Evolutionary conservation across 2,329 filamentous ascomycete species (phyloP).

Genomic region (Trichoderma koningii): DNA sequence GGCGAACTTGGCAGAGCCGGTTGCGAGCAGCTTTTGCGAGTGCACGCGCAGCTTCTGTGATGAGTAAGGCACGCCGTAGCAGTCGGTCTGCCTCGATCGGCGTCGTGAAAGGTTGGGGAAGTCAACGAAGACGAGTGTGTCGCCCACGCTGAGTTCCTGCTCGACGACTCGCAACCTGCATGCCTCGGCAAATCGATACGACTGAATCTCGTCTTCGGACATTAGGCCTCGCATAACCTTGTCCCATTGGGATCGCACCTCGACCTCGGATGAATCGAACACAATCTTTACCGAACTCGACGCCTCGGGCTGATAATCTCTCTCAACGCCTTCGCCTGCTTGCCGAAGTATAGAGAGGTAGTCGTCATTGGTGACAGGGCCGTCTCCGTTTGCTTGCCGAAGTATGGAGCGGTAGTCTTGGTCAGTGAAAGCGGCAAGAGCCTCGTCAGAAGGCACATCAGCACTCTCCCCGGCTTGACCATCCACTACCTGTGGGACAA

Average conservation of each 20-base stretch:
- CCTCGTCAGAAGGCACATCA: background rate
- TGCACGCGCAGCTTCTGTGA: conserved; percentile 48
- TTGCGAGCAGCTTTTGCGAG: conserved; percentile 49
- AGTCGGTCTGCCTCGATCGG: conserved; percentile 36
- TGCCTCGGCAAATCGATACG: conserved; percentile 22
- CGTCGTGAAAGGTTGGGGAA: conserved; percentile 36
- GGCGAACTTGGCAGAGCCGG: conserved; percentile 51
- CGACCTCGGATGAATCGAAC: background rate
- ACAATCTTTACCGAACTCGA: background rate
- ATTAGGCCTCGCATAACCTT: conserved; percentile 4
- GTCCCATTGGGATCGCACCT: background rate
- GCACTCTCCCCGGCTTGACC: background rate
- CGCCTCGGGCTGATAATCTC: background rate
- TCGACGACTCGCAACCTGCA: conserved; percentile 34
- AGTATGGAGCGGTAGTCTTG: background rate
- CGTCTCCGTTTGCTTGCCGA: background rate
- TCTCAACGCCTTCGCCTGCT: background rate
- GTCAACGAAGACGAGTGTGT: conserved; percentile 50
- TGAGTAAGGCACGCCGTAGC: conserved; percentile 40
- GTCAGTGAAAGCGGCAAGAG: background rate
- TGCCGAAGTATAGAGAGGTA: background rate
- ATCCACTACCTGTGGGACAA: background rate
- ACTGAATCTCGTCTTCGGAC: background rate
- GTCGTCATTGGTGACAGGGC: background rate
- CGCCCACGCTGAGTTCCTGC: conserved; percentile 41